Base-by-base conservation (phyloP, 148 eudicot species). In the Heliamphora exappendiculata region DNA sequence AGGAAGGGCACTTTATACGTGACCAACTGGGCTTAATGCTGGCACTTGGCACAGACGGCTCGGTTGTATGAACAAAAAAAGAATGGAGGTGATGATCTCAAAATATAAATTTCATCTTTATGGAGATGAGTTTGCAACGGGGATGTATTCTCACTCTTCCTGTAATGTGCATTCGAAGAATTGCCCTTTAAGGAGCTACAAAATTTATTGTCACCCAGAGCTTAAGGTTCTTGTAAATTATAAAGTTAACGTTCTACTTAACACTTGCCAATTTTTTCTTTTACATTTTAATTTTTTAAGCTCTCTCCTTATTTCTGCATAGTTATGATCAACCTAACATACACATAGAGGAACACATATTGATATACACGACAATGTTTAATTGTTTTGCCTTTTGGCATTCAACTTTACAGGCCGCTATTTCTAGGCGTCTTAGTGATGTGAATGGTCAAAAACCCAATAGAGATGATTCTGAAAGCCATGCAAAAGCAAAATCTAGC, bases 351-450 rank as follows among this genome's bases (percentile, higher is more conserved):
- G n/a, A n/a, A n/a, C n/a, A n/a, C n/a, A n/a, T n/a, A n/a, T 14
- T 44, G 28, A 28, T 74, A 12, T 9, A 39, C 13, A 3, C 36
- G 24, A 14, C 19, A 58, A 16, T 59, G 10, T 44, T 20, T 45
- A n/a, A 29, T 14, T 63, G 65, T 8, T 55, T 31, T 49, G 2
- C 12, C 4, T 44, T 51, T 44, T 16, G 42, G 20, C n/a, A 17
- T 67, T 49, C 31, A 62, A 42, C 42, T 66, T 68, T 73, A 20
- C 78, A 96, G 99, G 99, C 96, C 71, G 99, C 99, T 55, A 81
- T 93, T 75, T 93, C 98, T 3, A 87, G 98, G 75, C 91, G 97
- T 47, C 75, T 96, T 58, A 96, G 99, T 83, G 99, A 96, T 81
- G 98, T 83, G 45, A 81, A 84, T 77, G 63, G 83, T 54, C 82